Percentiles rank a stretch among this genome's conserved stretches.
These are phyloP conservation scores for Pseudonitzschia delicatissima DNA, from an alignment of 108 stramenopile genomes.

Conservation along the genomic window DNA sequence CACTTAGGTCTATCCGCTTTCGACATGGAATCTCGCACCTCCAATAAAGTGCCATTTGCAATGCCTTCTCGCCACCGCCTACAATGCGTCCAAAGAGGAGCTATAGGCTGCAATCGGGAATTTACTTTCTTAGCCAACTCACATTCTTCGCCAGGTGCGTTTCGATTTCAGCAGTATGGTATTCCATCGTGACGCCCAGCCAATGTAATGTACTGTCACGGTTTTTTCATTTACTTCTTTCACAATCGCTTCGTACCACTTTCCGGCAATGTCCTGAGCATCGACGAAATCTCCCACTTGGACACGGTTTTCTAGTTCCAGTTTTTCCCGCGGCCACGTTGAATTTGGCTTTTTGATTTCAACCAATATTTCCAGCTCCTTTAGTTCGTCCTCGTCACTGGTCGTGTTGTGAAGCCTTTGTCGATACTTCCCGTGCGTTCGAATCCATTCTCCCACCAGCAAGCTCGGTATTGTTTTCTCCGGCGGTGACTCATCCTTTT, in stretches of 20 bases:
- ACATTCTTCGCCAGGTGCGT: not conserved
- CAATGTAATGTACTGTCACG: constrained; percentile 74
- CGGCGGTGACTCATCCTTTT: not conserved
- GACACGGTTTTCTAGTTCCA: constrained; percentile 65
- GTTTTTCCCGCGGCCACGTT: constrained; percentile 49
- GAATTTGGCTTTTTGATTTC: constrained; percentile 53
- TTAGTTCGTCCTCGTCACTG: not conserved
- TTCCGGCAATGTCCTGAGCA: constrained; percentile 72
- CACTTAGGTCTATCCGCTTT: constrained; percentile 61
- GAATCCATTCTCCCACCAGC: constrained; percentile 57
- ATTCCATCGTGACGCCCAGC: constrained; percentile 79
- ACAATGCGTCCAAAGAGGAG: constrained; percentile 67
- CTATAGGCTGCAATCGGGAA: constrained; percentile 37
- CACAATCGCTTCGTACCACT: constrained; percentile 80
- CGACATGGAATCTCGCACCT: constrained; percentile 62
- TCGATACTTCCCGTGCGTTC: constrained; percentile 2
- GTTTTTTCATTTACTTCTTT: constrained; percentile 51
- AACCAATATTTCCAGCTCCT: constrained; percentile 46
- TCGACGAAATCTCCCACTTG: constrained; percentile 79
- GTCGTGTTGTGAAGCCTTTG: not conserved
- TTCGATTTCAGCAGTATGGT: constrained; percentile 27
- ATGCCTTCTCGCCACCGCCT: constrained; percentile 60
- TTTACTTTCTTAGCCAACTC: constrained; percentile 10
- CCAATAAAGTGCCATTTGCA: constrained; percentile 52
- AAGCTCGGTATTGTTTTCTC: constrained; percentile 13